phyloP scores from a whole-genome alignment of 2,329 filamentous ascomycete genomes.

The Microsporum canis region DNA sequence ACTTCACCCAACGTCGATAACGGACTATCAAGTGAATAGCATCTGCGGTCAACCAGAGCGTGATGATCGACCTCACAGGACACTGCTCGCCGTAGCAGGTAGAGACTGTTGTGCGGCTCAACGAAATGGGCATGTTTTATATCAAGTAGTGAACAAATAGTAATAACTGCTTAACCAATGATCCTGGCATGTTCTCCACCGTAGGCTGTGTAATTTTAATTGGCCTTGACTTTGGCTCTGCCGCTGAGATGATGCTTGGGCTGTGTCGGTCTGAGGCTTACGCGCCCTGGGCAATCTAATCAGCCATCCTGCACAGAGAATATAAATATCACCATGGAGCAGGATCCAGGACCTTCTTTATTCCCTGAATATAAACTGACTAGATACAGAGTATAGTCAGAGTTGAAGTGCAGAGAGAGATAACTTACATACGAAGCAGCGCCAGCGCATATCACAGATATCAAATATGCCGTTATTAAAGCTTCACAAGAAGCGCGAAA shows the following conservation, averaged over 20 bases:
- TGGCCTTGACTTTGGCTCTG: neutral
- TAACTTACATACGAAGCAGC: too few species aligned
- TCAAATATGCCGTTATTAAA: slow-evolving; percentile 44
- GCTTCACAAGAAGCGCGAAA: slow-evolving; percentile 51
- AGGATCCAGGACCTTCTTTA: neutral
- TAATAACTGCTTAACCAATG: neutral
- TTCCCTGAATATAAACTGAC: neutral
- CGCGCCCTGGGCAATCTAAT: slow-evolving; percentile 1
- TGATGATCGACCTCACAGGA: too few species aligned
- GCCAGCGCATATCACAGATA: neutral
- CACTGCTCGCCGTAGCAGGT: too few species aligned
- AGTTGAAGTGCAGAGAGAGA: too few species aligned
- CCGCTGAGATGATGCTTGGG: neutral
- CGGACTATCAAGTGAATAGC: neutral
- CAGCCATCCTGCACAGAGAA: neutral
- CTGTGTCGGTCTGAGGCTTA: neutral
- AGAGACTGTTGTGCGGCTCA: too few species aligned
- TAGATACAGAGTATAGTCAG: neutral
- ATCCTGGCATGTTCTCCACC: neutral
- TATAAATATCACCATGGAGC: neutral
- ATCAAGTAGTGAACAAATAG: too few species aligned
- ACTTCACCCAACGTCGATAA: neutral
- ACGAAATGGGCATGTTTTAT: too few species aligned
- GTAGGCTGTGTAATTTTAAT: neutral
- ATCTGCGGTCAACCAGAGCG: too few species aligned